Evolutionary conservation across 2,329 filamentous ascomycete species (phyloP), one percentile per base, ranked within the genome.

Genomic region (Penicillium sp.): DNA sequence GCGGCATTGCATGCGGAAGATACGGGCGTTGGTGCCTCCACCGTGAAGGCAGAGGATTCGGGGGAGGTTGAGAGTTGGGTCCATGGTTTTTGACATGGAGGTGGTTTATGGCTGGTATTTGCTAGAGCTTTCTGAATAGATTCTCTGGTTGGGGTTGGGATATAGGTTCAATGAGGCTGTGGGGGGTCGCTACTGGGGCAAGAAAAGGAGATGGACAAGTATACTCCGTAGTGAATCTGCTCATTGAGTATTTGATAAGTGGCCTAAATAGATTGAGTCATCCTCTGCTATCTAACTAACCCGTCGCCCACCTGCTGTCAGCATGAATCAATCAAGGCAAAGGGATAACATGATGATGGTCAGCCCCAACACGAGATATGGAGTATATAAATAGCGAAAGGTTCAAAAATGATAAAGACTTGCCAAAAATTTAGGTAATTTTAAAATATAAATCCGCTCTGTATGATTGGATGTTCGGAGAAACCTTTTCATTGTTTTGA

Each of bases 41-140:
- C 87, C 87, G 68, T 91, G 87, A n/a, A 91, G 81, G 70, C 86
- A 90, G 58, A 91, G 83, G 58, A 91, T 82, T 51, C 87, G 83
- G 3, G 86, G 86, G 25, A 56, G 46, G 28, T 55, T 42, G 1
- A 54, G 41, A 13, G 39, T 53, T 1, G 34, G 19, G 5, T 44
- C 48, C 34, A 36, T 36, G 11, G 6, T 22, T 36, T 18, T 16
- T 5, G 34, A 16, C 10, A 18, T 22, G 18, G 11, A 22, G 11
- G 4, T 22, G 3, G 19, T 6, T 8, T 7, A 25, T 4, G 22
- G 22, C 22, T 25, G 22, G 22, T 6, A 4, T 25, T 25, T 25
- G 5, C 22, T 7, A 6, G 22, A 7, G 22, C 22, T 25, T 25
- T 4, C 22, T 25, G 22, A 6, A 25, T 25, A 7, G 22, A 3